Conservation (phyloP, 1,284 basidiomycete species). For the Pseudozyma pruni region DNA sequence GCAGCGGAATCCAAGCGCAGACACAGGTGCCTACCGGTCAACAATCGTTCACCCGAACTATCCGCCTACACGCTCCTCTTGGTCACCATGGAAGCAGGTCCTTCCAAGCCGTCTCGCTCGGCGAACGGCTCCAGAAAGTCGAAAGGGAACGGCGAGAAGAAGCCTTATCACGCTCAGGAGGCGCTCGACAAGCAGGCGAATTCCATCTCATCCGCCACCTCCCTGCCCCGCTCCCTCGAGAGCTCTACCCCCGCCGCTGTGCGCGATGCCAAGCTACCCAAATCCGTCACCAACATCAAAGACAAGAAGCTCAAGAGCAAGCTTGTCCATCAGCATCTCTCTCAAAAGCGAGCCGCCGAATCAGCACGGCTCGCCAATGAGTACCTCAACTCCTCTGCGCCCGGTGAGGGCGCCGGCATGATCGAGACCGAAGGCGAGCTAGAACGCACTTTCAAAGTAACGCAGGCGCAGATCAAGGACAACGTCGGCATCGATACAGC, state of each 20-base stretch:
- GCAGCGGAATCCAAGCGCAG: neutral
- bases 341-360: slow-evolving; percentile 56
- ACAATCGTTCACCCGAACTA: neutral
- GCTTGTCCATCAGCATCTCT: slow-evolving; percentile 57
- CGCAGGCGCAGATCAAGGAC: slow-evolving; percentile 80
- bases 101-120: slow-evolving; percentile 26
- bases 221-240: slow-evolving; percentile 58
- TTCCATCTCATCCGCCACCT: slow-evolving; percentile 59
- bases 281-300: slow-evolving; percentile 50
- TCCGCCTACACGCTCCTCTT: no score
- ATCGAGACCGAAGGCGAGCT: slow-evolving; percentile 80
- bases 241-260: slow-evolving; percentile 50
- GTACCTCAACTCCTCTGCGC: slow-evolving; percentile 57
- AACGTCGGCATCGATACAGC: slow-evolving; percentile 80
- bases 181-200: slow-evolving; percentile 56
- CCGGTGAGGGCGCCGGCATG: slow-evolving; percentile 73
- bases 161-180: slow-evolving; percentile 46
- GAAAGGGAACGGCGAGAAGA: slow-evolving; percentile 16
- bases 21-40: neutral
- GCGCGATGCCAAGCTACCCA: slow-evolving; percentile 56
- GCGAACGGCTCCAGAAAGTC: slow-evolving; percentile 9
- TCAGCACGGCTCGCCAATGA: slow-evolving; percentile 62
- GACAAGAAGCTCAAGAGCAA: slow-evolving; percentile 67
- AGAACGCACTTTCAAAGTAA: slow-evolving; percentile 88
- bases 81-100: slow-evolving; percentile 42